phyloP scores from a whole-genome alignment of 805 yeast species.

The Schizosaccharomyces lindneri region DNA sequence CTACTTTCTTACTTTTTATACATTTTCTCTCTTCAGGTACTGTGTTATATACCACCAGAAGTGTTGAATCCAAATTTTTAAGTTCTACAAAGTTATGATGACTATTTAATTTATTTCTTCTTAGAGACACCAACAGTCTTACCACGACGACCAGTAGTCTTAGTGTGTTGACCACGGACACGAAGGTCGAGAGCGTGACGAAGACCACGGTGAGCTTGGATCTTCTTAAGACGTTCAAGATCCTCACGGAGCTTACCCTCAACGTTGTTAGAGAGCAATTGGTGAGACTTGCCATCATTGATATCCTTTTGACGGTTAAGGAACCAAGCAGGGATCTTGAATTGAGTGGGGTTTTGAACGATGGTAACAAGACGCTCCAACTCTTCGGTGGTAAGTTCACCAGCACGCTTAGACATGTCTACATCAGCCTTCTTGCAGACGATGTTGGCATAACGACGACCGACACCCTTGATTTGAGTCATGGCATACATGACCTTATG shows the following conservation, averaged over 20 bases:
- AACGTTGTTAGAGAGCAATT: slow-evolving; percentile 93
- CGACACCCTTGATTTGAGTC: slow-evolving; percentile 97
- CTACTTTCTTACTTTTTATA: too few species aligned
- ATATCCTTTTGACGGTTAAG: slow-evolving; percentile 98
- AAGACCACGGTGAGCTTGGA: slow-evolving; percentile 99
- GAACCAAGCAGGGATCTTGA: slow-evolving; percentile 99
- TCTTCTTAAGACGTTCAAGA: slow-evolving; percentile 98
- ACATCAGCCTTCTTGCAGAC: slow-evolving; percentile 99
- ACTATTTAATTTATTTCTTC: slow-evolving; percentile 14
- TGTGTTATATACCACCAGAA: not conserved
- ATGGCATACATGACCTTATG: slow-evolving; percentile 99
- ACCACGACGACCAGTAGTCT: slow-evolving; percentile 97
- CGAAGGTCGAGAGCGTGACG: slow-evolving; percentile 99
- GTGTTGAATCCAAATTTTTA: not conserved
- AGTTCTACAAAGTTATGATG: not conserved
- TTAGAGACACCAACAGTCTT: slow-evolving; percentile 25
- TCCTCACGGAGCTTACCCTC: slow-evolving; percentile 99
- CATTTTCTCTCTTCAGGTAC: too few species aligned
- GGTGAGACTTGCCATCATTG: slow-evolving; percentile 97
- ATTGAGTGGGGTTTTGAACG: slow-evolving; percentile 98
- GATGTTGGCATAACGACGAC: slow-evolving; percentile 99
- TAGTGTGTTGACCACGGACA: slow-evolving; percentile 99
- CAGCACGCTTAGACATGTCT: slow-evolving; percentile 95
- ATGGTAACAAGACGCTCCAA: slow-evolving; percentile 98
- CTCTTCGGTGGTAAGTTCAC: slow-evolving; percentile 99